Evolutionary conservation across 2,329 filamentous ascomycete genomes (phyloP).

Genomic region (Trichoderma breve): DNA sequence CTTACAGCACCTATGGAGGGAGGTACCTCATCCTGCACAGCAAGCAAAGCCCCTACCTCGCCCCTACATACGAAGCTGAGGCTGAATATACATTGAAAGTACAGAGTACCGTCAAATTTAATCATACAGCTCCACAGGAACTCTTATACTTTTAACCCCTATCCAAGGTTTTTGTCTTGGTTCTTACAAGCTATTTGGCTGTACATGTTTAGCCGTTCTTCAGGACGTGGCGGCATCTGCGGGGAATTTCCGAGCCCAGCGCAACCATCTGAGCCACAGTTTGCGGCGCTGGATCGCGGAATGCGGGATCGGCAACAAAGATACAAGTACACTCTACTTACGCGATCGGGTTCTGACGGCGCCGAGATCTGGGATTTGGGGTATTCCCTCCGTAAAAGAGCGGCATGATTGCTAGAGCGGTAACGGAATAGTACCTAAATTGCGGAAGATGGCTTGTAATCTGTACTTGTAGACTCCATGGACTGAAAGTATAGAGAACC

Average conservation of each 20-base stretch:
- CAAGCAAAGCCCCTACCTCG: not conserved
- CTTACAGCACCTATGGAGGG: not conserved
- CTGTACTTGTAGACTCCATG: not conserved
- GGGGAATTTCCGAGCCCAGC: not conserved
- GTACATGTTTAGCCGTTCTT: not conserved
- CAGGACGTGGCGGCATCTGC: not conserved
- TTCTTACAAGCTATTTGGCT: not conserved
- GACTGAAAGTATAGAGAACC: not conserved
- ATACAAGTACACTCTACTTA: not conserved
- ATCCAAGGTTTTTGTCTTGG: not conserved
- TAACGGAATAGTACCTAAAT: not conserved
- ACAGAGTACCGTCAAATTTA: not conserved
- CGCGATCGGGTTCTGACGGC: not conserved
- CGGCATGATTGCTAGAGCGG: accelerated
- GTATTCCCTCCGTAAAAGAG: not conserved
- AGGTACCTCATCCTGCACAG: not conserved
- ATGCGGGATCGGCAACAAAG: not conserved
- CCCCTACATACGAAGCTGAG: not conserved
- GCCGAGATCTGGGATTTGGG: not conserved
- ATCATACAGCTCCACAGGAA: not conserved
- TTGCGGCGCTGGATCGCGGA: not conserved
- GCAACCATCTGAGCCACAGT: not conserved
- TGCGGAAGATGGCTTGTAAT: not conserved
- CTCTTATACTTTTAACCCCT: not conserved
- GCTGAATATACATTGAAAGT: not conserved